These are phyloP conservation scores for Carex littledalei DNA, from an alignment of 176 grass and related monocot species.

Conservation along the genomic window DNA sequence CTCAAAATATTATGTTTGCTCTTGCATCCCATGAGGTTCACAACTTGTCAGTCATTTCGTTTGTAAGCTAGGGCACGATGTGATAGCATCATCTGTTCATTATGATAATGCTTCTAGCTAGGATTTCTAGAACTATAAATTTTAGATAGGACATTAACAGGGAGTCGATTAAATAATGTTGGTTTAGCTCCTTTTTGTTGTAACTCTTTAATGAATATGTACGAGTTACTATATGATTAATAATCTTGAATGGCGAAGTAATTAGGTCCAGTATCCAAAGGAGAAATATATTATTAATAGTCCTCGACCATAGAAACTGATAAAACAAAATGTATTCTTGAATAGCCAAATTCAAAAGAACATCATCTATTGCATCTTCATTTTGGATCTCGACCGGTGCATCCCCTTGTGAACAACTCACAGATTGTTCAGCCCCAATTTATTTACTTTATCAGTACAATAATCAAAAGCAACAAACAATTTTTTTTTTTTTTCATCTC, in stretches of 20 bases:
- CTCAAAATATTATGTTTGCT: not conserved
- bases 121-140: not conserved
- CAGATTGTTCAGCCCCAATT: not conserved
- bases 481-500: not conserved
- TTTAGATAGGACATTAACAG: not conserved
- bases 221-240: not conserved
- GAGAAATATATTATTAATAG: not conserved
- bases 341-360: not conserved
- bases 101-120: not conserved
- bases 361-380: not conserved
- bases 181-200: not conserved
- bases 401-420: not conserved
- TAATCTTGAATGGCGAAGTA: not conserved
- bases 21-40: not conserved
- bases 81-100: not conserved
- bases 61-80: not conserved
- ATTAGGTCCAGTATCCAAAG: not conserved
- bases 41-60: not conserved
- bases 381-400: too few relatives aligned
- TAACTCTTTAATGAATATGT: not conserved
- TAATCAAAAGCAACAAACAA: not conserved
- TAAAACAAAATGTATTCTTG: not conserved
- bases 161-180: not conserved
- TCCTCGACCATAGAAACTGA: not conserved
- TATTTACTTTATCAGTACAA: not conserved